These are phyloP conservation scores for Penicillium vulpinum DNA, from an alignment of 2,329 filamentous ascomycete species.

Conservation along the genomic window DNA sequence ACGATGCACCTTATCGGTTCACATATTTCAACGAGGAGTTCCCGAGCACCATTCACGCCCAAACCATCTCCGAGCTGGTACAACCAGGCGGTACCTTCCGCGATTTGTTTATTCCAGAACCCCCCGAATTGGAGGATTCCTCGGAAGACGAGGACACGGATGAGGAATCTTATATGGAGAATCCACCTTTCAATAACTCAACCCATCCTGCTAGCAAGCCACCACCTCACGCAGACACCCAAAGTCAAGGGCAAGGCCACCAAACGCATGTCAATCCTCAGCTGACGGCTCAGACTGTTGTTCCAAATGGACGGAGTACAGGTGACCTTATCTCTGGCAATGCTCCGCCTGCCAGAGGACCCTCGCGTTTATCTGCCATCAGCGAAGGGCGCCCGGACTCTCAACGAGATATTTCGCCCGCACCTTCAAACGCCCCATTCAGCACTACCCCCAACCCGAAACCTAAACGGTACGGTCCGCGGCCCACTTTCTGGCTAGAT, in stretches of 20 bases:
- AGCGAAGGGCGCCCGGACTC: conserved; percentile 37
- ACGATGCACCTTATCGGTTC: conserved; percentile 89
- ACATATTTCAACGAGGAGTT: conserved; percentile 99
- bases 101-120: conserved; percentile 89
- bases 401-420: conserved; percentile 26
- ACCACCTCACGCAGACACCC: conserved; percentile 11
- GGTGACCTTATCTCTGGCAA: neutral
- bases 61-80: conserved; percentile 88
- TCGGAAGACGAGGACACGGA: conserved; percentile 63
- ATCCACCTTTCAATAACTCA: conserved; percentile 7
- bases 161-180: conserved; percentile 29
- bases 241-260: neutral
- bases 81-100: conserved; percentile 81
- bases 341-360: conserved; percentile 12
- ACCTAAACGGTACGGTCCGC: conserved; percentile 66
- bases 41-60: conserved; percentile 91
- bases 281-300: neutral
- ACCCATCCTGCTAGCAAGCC: neutral
- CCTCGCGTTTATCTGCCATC: conserved; percentile 38
- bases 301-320: conserved; percentile 10
- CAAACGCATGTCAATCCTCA: conserved; percentile 1
- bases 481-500: conserved; percentile 96
- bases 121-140: conserved; percentile 70
- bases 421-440: conserved; percentile 20
- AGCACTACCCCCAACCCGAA: conserved; percentile 32